Evolutionary conservation across 140 eudicot genomes (phyloP), one percentile per base, ranked within the genome.

Genomic region (Ambrosia hybrid): DNA sequence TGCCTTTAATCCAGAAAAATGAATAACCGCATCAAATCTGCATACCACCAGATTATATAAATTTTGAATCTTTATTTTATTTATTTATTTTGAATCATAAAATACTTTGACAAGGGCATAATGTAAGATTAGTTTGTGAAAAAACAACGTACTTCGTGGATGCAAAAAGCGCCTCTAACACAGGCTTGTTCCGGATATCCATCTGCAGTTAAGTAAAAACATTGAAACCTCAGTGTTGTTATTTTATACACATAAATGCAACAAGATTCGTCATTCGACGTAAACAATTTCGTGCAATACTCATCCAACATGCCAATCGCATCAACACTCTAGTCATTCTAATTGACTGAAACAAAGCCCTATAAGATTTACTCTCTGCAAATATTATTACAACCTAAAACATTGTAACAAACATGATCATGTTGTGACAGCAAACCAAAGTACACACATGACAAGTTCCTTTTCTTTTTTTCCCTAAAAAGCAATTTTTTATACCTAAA

Each of bases 11-110:
- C 99, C 99, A 61, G 99, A 96, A 76, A 90, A 94, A 74, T 94
- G 99, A 41, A 94, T 86, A 72, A 94, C 99, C 13, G 99, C 95
- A 77, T 94, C 91, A 86, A 94, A 94, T 84, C 99, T 94, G 87
- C 76, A 80, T 30, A 57, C 14, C 33, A 64, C 36, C 34, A 64
- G 51, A 64, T 69, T 34, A 14, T 69, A 43, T 51, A 34, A 46
- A 67, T 67, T 9, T 17, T 30, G 2, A 65, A n/a, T 55, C 51
- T 21, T 21, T 21, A 21, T 21, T 21, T 21, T 21, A n/a, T 21
- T 21, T 21, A 21, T 21, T 21, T 21, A 67, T 67, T 9, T 17
- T 30, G 2, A 65, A n/a, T 55, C 51, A n/a, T 5, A 37, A 14
- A 65, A 8, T 41, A 41, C 52, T 6, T 14, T 1, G 63, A 37